Conservation (phyloP, 2,329 filamentous ascomycete species). For the Aspergillus aculeatus region DNA sequence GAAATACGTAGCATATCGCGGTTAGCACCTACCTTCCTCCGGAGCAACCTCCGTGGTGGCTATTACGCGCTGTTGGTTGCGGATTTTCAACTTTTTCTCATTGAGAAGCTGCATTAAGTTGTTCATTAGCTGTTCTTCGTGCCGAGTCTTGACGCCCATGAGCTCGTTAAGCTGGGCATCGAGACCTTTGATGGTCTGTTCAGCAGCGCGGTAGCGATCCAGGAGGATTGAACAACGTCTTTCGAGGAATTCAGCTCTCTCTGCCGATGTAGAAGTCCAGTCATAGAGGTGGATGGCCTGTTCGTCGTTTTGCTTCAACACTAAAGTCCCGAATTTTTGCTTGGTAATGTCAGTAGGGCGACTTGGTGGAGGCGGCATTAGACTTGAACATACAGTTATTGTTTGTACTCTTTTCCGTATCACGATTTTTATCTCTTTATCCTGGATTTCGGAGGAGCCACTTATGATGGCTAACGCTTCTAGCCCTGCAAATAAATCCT, state of each 20-base stretch:
- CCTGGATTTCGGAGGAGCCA: constrained; percentile 22
- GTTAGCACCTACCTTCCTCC: constrained; percentile 30
- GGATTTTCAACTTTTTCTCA: constrained; percentile 64
- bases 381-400: constrained; percentile 45
- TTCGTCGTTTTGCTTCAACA: constrained; percentile 52
- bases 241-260: constrained; percentile 44
- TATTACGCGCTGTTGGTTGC: constrained; percentile 60
- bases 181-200: constrained; percentile 52
- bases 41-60: constrained; percentile 49
- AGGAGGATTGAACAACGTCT: constrained; percentile 43
- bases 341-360: constrained; percentile 24
- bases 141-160: constrained; percentile 55
- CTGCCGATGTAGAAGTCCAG: constrained; percentile 54
- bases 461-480: constrained; percentile 34
- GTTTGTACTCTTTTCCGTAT: constrained; percentile 47
- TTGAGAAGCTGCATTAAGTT: constrained; percentile 61
- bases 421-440: constrained; percentile 40
- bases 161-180: constrained; percentile 58
- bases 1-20: background rate
- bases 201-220: constrained; percentile 44
- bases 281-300: constrained; percentile 57
- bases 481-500: constrained; percentile 27
- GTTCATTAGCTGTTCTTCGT: constrained; percentile 57
- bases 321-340: constrained; percentile 56
- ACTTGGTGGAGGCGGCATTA: background rate